phyloP scores from a whole-genome alignment of 345 rosid species.

The Microcos paniculata region DNA sequence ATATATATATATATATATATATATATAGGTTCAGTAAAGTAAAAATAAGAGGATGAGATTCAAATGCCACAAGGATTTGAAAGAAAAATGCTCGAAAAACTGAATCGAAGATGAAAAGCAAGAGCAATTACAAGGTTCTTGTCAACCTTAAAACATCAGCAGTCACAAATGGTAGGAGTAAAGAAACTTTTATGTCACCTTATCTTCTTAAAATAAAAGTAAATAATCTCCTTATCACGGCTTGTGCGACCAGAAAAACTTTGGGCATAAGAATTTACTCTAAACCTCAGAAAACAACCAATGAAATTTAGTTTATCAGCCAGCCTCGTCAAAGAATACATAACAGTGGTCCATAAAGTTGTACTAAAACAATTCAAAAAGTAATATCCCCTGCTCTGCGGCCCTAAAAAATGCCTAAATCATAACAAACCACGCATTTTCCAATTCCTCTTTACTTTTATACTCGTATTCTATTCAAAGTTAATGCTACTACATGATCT shows the following conservation, averaged over 20 bases:
- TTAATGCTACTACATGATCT: too few species aligned
- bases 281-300: neutral
- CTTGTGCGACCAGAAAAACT: neutral
- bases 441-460: neutral
- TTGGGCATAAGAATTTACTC: neutral
- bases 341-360: neutral
- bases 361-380: neutral
- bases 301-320: neutral
- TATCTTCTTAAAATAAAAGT: neutral
- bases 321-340: neutral
- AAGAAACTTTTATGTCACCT: neutral
- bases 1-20: neutral
- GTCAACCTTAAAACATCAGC: neutral
- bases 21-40: neutral
- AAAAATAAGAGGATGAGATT: neutral
- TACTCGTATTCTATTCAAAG: neutral
- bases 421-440: neutral
- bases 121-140: neutral
- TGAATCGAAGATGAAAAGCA: neutral
- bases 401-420: neutral
- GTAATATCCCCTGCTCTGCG: neutral
- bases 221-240: neutral
- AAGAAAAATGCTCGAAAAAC: neutral
- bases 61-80: neutral
- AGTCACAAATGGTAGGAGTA: neutral